These are phyloP conservation scores for Phytophthora colocasiae DNA, from an alignment of 352 stramenopile species.

Conservation along the genomic window DNA sequence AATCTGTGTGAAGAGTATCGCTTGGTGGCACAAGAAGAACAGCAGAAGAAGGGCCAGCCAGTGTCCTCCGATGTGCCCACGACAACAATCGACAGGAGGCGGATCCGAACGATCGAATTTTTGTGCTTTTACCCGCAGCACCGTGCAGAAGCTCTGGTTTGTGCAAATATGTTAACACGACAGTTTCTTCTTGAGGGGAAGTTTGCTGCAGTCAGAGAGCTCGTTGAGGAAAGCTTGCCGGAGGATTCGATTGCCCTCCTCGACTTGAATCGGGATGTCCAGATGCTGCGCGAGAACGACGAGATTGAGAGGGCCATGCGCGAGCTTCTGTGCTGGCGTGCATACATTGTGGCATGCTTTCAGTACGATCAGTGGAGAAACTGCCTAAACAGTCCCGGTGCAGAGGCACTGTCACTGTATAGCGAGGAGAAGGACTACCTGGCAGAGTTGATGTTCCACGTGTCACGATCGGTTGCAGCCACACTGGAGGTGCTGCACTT, in stretches of 20 bases:
- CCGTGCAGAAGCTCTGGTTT: constrained; percentile 61
- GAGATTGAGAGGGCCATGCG: constrained; percentile 68
- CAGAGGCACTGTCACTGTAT: constrained; percentile 52
- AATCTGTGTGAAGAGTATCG: constrained; percentile 50
- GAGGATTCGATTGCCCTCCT: constrained; percentile 77
- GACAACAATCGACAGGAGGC: constrained; percentile 57
- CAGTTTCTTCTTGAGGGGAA: constrained; percentile 83
- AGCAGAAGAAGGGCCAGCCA: constrained; percentile 29
- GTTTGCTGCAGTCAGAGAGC: constrained; percentile 58
- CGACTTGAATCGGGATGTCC: constrained; percentile 53
- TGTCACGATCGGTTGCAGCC: constrained; percentile 52
- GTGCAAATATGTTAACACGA: constrained; percentile 67
- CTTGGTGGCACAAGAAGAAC: constrained; percentile 36
- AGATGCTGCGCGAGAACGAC: constrained; percentile 47
- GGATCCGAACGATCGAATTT: constrained; percentile 74
- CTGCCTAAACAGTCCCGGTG: constrained; percentile 45
- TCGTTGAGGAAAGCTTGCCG: constrained; percentile 66
- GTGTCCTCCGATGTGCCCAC: constrained; percentile 36
- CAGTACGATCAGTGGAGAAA: constrained; percentile 80
- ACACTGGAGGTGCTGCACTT: constrained; percentile 84
- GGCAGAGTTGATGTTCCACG: constrained; percentile 80
- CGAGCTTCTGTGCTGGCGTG: constrained; percentile 76
- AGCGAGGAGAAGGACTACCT: constrained; percentile 83
- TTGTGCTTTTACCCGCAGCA: constrained; percentile 81
- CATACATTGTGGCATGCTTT: constrained; percentile 67